These are phyloP conservation scores for Suillus hirtellus DNA, from an alignment of 768 basidiomycete genomes.

Conservation along the genomic window DNA sequence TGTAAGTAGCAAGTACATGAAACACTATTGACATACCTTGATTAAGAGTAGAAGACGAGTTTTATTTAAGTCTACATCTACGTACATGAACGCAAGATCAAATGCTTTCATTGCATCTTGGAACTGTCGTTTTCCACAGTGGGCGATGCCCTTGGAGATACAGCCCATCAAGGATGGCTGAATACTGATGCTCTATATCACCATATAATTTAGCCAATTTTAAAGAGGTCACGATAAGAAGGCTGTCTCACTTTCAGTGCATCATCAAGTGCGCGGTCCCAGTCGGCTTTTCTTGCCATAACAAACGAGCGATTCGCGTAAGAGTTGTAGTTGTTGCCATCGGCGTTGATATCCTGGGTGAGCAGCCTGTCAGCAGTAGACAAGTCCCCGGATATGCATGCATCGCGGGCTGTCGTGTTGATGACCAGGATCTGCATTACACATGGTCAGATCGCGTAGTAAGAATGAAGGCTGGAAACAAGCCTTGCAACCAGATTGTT, in stretches of 20 bases:
- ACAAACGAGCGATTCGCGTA: conserved; percentile 2
- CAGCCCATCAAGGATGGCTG: not conserved
- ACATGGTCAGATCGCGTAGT: not conserved
- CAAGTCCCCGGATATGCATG: not conserved
- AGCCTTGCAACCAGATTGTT: not conserved
- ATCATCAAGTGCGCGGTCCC: not conserved
- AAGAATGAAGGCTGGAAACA: not conserved
- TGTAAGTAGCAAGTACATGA: not conserved
- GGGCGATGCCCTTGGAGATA: not conserved
- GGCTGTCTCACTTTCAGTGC: not conserved
- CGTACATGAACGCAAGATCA: not conserved
- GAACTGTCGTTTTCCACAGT: not conserved
- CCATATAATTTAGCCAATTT: not conserved
- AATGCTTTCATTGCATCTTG: conserved; percentile 1
- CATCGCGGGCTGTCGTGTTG: not conserved
- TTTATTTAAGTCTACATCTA: not conserved
- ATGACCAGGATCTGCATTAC: not conserved
- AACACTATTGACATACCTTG: not conserved
- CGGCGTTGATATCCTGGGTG: not conserved
- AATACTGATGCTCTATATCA: not conserved
- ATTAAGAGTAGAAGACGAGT: not conserved
- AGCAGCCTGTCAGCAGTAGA: not conserved
- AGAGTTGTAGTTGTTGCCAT: not conserved
- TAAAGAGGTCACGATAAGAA: not conserved
- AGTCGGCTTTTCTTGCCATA: not conserved